These are phyloP conservation scores for Trichoderma koningii DNA, from an alignment of 2,329 filamentous ascomycete genomes.

Conservation along the genomic window DNA sequence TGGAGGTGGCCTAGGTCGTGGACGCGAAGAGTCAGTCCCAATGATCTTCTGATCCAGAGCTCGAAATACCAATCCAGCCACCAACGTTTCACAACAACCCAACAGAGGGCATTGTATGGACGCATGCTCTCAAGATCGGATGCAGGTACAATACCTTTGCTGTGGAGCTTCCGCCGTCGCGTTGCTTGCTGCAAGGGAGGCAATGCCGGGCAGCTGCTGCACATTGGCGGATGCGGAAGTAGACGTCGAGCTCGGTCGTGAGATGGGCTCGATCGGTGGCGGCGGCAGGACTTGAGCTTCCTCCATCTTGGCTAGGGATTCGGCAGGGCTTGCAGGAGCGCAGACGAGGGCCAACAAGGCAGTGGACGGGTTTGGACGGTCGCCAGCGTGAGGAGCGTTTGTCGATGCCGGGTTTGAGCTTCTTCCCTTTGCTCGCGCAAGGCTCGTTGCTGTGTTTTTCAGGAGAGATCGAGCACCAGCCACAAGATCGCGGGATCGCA, in stretches of 20 bases:
- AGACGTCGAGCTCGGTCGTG: conserved; percentile 53
- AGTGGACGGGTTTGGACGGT: conserved; percentile 6
- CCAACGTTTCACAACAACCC: background rate
- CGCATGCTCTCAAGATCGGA: background rate
- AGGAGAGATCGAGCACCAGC: conserved; percentile 22
- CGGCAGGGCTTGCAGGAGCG: conserved; percentile 30
- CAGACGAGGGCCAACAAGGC: conserved; percentile 15
- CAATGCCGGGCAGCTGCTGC: conserved; percentile 51
- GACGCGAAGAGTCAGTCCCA: conserved; percentile 10
- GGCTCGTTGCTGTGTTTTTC: conserved; percentile 9
- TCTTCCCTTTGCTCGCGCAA: background rate
- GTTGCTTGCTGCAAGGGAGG: conserved; percentile 47
- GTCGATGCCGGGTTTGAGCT: background rate
- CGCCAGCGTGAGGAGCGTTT: conserved; percentile 25
- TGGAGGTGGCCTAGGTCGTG: conserved; percentile 13
- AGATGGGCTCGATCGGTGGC: conserved; percentile 50
- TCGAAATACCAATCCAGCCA: background rate
- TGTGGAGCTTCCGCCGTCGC: conserved; percentile 47
- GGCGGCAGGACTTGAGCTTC: conserved; percentile 46
- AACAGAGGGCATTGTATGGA: conserved; percentile 2
- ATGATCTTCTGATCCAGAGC: background rate
- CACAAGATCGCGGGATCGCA: conserved; percentile 25
- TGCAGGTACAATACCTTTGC: conserved; percentile 31
- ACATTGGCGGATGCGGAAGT: conserved; percentile 46
- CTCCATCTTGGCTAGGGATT: conserved; percentile 45